Conservation (phyloP, 257 asterid species). For the Galeopsis tetrahit region DNA sequence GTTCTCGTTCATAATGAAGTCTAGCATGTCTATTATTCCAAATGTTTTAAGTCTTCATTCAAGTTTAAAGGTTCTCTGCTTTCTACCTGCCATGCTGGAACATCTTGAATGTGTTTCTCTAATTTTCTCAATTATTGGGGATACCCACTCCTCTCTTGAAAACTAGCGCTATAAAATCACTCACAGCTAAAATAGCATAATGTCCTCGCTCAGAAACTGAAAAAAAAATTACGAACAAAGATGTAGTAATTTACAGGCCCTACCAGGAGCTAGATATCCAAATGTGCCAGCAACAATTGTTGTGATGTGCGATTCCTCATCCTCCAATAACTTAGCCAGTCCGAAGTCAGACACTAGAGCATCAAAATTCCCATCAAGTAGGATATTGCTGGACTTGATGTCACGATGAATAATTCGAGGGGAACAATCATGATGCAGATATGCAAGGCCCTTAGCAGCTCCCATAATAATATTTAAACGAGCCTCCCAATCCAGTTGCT, state of each 20-base stretch:
- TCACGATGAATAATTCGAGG: conserved; percentile 95
- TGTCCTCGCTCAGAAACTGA: conserved; percentile 18
- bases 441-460: conserved; percentile 93
- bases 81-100: not conserved
- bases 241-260: conserved; percentile 23
- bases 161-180: not conserved
- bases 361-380: conserved; percentile 85
- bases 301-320: conserved; percentile 95
- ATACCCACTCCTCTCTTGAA: no score
- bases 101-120: not conserved
- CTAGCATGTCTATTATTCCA: no score
- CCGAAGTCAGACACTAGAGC: conserved; percentile 98
- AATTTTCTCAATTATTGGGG: not conserved
- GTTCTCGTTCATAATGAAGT: no score
- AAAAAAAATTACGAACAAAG: conserved; percentile 22
- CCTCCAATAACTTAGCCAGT: conserved; percentile 87
- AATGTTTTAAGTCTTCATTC: no score
- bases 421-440: conserved; percentile 95
- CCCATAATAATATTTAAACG: conserved; percentile 84
- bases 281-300: conserved; percentile 98
- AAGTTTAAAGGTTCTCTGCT: not conserved
- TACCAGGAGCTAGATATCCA: conserved; percentile 98
- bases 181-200: conserved; percentile 1
- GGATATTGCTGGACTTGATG: conserved; percentile 91
- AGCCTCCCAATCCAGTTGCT: conserved; percentile 92